phyloP scores from a whole-genome alignment of 139 green algal genomes.

The Chlorella sp. region DNA sequence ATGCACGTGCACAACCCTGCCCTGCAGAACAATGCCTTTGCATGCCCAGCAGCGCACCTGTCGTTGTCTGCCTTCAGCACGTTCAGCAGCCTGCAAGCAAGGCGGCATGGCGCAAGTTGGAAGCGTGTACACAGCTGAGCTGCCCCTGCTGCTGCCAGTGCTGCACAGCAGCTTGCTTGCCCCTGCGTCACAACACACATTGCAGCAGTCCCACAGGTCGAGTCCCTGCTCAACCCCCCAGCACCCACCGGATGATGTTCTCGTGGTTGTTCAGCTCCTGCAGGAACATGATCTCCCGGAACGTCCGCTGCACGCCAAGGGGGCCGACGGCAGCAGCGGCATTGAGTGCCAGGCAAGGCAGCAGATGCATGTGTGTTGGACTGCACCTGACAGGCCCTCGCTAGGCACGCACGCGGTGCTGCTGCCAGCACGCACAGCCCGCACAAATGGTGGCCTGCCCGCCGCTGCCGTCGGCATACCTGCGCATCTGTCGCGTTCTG shows the following conservation, averaged over 20 bases:
- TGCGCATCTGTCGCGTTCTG: slow-evolving; percentile 98
- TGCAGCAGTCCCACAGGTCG: neutral
- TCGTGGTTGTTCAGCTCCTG: slow-evolving; percentile 95
- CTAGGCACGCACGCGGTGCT: neutral
- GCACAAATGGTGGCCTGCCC: neutral
- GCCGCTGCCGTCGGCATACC: slow-evolving; percentile 53
- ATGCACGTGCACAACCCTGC: neutral
- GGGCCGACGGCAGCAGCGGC: neutral
- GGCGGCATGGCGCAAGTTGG: neutral
- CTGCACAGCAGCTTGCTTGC: neutral
- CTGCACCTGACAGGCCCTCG: no score
- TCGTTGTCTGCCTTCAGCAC: slow-evolving; percentile 98
- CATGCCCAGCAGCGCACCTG: slow-evolving; percentile 21
- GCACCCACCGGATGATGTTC: slow-evolving; percentile 90
- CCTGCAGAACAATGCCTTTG: no score
- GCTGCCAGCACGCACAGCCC: neutral
- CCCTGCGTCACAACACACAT: neutral
- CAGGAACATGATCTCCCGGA: slow-evolving; percentile 98
- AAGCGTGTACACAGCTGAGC: neutral
- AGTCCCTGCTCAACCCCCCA: no score
- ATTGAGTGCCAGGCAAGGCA: neutral
- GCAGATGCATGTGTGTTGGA: neutral
- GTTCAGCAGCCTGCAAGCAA: slow-evolving; percentile 86
- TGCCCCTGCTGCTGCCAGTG: no score
- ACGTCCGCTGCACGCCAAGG: slow-evolving; percentile 84